Evolutionary conservation across 148 eudicot genomes (phyloP).

Genomic region (Chenopodium formosanum): DNA sequence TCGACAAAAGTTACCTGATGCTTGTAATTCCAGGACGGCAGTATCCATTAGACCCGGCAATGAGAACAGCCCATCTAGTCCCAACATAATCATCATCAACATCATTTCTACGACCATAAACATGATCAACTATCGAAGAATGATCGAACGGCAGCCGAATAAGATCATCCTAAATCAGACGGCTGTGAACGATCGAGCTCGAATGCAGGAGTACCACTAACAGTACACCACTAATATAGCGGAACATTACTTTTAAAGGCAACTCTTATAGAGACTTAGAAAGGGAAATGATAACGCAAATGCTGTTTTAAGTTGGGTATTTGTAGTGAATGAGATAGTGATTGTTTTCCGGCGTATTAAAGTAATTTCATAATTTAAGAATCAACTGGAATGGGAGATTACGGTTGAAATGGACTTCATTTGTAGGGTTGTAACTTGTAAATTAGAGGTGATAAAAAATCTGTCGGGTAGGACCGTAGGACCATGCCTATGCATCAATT

Average conservation of each 20-base stretch:
- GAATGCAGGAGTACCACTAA: slow-evolving; percentile 9
- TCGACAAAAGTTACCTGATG: slow-evolving; percentile 59
- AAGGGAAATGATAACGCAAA: background rate
- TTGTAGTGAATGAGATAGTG: background rate
- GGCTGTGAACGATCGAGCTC: slow-evolving; percentile 24
- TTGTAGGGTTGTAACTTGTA: too few relatives aligned
- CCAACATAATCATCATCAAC: slow-evolving; percentile 38
- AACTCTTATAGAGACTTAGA: background rate
- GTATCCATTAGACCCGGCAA: slow-evolving; percentile 76
- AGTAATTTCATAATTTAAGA: background rate
- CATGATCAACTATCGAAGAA: slow-evolving; percentile 21
- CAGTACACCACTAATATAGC: slow-evolving; percentile 11
- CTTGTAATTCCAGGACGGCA: slow-evolving; percentile 72
- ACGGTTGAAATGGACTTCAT: background rate
- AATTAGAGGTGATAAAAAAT: too few relatives aligned
- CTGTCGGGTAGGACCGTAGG: too few relatives aligned
- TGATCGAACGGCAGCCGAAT: slow-evolving; percentile 34
- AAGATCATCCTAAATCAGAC: slow-evolving; percentile 33
- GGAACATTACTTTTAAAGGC: slow-evolving; percentile 16
- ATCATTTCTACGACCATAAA: background rate
- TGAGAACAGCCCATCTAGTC: slow-evolving; percentile 84
- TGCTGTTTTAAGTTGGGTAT: background rate
- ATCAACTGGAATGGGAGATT: background rate
- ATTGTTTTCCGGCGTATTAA: background rate
- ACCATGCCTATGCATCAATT: too few relatives aligned